These are phyloP conservation scores for Sorghum bicolor DNA, from an alignment of 176 grass and related monocot species.

Conservation along the genomic window Sorghum_bicolor_NCBIv3 NC_012870.2:8165001-8165500, in stretches of 20 bases:
- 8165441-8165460: neutral
- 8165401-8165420: too few species aligned
- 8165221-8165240: neutral
- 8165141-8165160: neutral
- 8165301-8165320: too few species aligned
- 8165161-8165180: too few species aligned
- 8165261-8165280: too few species aligned
- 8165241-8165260: too few species aligned
- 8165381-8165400: too few species aligned
- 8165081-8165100: neutral
- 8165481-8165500: neutral
- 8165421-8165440: neutral
- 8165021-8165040: conserved; percentile 24
- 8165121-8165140: neutral
- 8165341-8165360: too few species aligned
- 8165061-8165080: neutral
- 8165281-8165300: too few species aligned
- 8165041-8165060: conserved; percentile 24
- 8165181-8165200: too few species aligned
- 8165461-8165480: neutral
- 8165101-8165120: neutral
- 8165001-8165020: conserved; percentile 17
- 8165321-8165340: too few species aligned
- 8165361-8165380: too few species aligned
- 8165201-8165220: too few species aligned